Conservation (phyloP, 441 rosid species). For the Syzygium syzygioides region DNA sequence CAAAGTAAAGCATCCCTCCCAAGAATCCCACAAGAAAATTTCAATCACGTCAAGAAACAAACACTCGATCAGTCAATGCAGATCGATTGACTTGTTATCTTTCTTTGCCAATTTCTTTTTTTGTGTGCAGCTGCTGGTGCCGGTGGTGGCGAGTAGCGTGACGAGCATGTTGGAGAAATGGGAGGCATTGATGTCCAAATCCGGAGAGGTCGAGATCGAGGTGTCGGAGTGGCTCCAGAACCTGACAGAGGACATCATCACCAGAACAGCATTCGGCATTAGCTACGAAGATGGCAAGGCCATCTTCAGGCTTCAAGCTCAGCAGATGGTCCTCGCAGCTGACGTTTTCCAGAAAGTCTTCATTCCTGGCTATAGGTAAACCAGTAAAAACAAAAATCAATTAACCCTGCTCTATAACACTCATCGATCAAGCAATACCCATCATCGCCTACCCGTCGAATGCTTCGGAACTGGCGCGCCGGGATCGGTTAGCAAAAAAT, state of each 20-base stretch:
- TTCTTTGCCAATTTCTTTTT: neutral
- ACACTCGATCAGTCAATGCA: neutral
- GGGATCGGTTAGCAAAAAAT: neutral
- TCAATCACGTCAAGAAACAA: neutral
- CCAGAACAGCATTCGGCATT: constrained; percentile 73
- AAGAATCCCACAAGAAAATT: neutral
- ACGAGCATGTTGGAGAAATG: constrained; percentile 70
- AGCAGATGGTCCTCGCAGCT: constrained; percentile 75
- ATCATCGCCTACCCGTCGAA: neutral
- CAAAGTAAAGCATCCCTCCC: constrained; percentile 37
- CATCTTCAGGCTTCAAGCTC: constrained; percentile 66
- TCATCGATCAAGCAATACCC: neutral
- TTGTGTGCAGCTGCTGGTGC: constrained; percentile 51
- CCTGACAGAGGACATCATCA: constrained; percentile 77
- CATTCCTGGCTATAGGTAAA: constrained; percentile 34
- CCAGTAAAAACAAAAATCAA: no score
- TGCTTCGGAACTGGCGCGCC: neutral
- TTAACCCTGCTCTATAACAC: neutral
- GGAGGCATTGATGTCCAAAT: constrained; percentile 34
- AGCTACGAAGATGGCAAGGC: constrained; percentile 84
- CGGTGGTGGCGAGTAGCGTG: constrained; percentile 70
- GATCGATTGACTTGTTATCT: neutral
- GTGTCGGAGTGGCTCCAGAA: constrained; percentile 80
- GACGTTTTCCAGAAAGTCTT: constrained; percentile 76
- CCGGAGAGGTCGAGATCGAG: constrained; percentile 62